Percentiles rank a stretch among this genome's conserved stretches.
phyloP scores from a whole-genome alignment of 257 asterid genomes.

The Petrea volubilis region DNA sequence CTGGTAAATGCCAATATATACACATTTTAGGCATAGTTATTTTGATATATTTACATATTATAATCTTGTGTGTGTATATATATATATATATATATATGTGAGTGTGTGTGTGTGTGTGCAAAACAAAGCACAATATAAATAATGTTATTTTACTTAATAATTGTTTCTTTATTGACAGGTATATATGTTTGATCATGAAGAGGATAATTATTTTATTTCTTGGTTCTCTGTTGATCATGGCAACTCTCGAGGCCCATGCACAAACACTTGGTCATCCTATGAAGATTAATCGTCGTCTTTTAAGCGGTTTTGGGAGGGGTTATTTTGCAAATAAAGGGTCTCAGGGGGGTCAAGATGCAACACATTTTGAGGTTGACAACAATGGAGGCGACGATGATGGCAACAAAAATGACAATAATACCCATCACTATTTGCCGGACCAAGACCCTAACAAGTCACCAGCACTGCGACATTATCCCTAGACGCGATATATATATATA shows the following conservation, averaged over 20 bases:
- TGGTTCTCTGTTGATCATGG: constrained; percentile 16
- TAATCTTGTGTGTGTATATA: no score
- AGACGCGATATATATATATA: background rate
- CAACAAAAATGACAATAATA: background rate
- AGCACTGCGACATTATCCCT: background rate
- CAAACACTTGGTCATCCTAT: background rate
- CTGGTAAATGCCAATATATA: no score
- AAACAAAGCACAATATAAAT: no score
- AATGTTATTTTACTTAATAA: no score
- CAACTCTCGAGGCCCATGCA: constrained; percentile 20
- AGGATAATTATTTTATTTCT: constrained; percentile 5
- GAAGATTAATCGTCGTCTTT: constrained; percentile 12
- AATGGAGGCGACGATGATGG: background rate
- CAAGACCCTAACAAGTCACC: constrained; percentile 14
- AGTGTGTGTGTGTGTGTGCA: no score
- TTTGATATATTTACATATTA: no score
- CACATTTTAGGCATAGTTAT: no score
- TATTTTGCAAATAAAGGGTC: no score
- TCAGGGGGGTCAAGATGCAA: no score
- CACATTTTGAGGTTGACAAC: background rate
- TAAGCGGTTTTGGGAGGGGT: background rate
- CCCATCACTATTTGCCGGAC: constrained; percentile 26
- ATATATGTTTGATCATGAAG: constrained; percentile 25
- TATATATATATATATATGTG: no score
- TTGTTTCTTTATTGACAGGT: constrained; percentile 18